Evolutionary conservation across 371 early-diverging fungal genomes (phyloP).

Genomic region (Haplosporangium sp.): DNA sequence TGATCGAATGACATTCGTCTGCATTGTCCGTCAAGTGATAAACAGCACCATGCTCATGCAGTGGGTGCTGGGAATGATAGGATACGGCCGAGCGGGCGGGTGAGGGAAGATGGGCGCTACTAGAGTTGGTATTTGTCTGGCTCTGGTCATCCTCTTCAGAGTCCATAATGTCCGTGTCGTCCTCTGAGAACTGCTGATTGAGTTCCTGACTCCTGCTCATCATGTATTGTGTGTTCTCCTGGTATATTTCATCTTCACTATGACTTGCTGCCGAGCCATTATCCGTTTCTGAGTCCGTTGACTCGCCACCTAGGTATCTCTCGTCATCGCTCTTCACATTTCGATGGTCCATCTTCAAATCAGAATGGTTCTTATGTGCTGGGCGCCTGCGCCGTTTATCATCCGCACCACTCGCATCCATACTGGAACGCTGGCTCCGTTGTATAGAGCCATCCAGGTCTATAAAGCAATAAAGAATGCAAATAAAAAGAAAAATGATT

Average conservation of each 20-base stretch:
- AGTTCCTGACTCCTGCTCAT: conserved; percentile 8
- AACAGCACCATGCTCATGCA: neutral
- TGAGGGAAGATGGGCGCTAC: conserved; percentile 17
- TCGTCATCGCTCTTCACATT: conserved; percentile 9
- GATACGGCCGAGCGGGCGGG: conserved; percentile 18
- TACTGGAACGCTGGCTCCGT: conserved; percentile 23
- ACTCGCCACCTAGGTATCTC: conserved; percentile 11
- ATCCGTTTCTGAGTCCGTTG: conserved; percentile 17
- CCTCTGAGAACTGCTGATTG: neutral
- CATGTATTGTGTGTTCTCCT: conserved; percentile 8
- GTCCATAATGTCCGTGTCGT: conserved; percentile 11
- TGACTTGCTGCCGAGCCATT: conserved; percentile 16
- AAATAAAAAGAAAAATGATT: neutral
- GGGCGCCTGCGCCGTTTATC: neutral
- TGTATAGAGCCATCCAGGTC: neutral
- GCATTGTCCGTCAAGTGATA: neutral
- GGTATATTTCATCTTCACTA: conserved; percentile 21
- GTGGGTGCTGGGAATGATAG: neutral
- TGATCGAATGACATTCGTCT: neutral
- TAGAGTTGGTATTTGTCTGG: neutral
- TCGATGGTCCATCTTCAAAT: neutral
- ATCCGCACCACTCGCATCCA: conserved; percentile 4
- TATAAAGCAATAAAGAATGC: neutral
- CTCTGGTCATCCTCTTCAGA: conserved; percentile 12
- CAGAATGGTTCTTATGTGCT: neutral